phyloP scores from a whole-genome alignment of 2,329 filamentous ascomycete species.

The Fusarium algeriense region DNA sequence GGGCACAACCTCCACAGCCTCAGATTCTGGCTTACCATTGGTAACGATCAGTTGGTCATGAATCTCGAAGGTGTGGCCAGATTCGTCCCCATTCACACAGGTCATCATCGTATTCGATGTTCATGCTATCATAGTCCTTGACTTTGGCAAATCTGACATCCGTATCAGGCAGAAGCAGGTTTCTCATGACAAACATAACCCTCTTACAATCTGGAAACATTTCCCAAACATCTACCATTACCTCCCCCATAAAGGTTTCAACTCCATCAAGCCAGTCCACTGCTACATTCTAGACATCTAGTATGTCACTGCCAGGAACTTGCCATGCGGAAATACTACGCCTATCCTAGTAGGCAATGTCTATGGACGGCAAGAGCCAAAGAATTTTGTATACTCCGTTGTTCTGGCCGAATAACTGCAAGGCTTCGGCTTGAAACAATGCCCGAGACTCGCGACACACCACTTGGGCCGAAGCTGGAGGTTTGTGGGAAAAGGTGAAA shows the following conservation, averaged over 20 bases:
- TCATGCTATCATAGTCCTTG: fast-evolving
- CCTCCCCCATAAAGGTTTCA: neutral
- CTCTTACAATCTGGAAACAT: neutral
- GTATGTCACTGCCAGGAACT: neutral
- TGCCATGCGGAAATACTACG: neutral
- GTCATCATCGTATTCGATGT: neutral
- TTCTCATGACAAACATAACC: neutral
- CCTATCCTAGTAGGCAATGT: conserved; percentile 11
- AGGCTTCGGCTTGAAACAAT: neutral
- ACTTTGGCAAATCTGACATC: neutral
- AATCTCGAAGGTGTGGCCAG: neutral
- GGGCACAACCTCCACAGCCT: neutral
- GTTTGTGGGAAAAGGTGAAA: conserved; percentile 1
- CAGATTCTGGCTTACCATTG: neutral
- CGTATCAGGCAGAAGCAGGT: neutral
- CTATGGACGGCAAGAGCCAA: neutral
- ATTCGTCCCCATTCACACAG: neutral
- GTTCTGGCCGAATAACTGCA: neutral
- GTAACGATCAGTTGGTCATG: neutral
- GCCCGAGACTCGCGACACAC: neutral
- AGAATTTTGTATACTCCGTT: neutral
- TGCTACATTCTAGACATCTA: neutral
- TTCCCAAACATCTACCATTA: neutral
- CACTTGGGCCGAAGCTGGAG: neutral
- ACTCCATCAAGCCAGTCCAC: neutral